Evolutionary conservation across 2,329 filamentous ascomycete genomes (phyloP).

Genomic region (Macroventuria anomochaeta): DNA sequence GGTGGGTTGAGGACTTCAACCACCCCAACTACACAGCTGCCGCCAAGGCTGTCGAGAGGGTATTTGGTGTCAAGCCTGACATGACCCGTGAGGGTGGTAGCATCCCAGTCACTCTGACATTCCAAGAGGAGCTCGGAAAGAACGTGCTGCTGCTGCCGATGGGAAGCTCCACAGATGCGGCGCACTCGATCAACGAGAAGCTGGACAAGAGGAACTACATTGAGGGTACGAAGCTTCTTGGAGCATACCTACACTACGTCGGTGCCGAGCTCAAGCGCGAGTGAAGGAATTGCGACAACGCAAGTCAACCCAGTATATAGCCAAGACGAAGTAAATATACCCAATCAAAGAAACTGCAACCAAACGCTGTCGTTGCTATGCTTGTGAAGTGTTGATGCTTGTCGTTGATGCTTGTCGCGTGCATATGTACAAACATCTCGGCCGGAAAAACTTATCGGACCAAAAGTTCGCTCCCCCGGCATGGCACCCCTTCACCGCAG

Average conservation of each 20-base stretch:
- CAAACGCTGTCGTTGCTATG: not conserved
- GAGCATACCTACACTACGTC: constrained; percentile 94
- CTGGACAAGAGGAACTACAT: constrained; percentile 97
- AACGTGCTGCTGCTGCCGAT: constrained; percentile 95
- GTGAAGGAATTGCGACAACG: constrained; percentile 9
- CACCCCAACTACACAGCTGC: constrained; percentile 99
- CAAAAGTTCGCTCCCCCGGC: constrained; percentile 29
- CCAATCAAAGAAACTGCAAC: not conserved
- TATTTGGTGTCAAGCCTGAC: constrained; percentile 92
- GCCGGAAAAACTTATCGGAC: constrained; percentile 31
- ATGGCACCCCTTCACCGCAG: constrained; percentile 22
- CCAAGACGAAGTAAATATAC: constrained; percentile 16
- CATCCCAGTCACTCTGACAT: constrained; percentile 95
- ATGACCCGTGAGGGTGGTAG: constrained; percentile 96
- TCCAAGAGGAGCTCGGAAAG: constrained; percentile 97
- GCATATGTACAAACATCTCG: constrained; percentile 20
- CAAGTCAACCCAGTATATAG: not conserved
- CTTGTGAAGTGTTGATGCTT: not conserved
- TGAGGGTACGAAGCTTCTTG: constrained; percentile 93
- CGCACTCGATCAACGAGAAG: constrained; percentile 98
- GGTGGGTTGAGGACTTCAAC: constrained; percentile 97
- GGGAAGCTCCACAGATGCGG: constrained; percentile 95
- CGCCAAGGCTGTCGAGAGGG: constrained; percentile 92
- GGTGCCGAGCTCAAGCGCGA: constrained; percentile 76
- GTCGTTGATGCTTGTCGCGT: too few relatives aligned